These are phyloP conservation scores for Tilletiaria anomala DNA, from an alignment of 1,284 basidiomycete species.

Conservation along the genomic window DNA sequence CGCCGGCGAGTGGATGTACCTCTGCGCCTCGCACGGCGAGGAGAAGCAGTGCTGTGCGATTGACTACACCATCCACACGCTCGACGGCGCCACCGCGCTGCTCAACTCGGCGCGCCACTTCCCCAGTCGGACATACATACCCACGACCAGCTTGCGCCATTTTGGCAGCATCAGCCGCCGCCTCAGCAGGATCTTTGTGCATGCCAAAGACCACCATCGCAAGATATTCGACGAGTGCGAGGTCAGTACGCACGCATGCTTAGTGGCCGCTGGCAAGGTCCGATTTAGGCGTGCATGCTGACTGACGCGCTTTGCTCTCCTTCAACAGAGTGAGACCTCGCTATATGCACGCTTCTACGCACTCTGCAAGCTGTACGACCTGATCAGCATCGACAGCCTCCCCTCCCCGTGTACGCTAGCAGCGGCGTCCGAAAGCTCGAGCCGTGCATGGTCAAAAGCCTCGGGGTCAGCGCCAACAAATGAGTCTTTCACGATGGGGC, in stretches of 20 bases:
- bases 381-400: constrained; percentile 48
- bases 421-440: neutral
- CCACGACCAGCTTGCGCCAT: constrained; percentile 63
- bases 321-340: constrained; percentile 58
- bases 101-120: constrained; percentile 81
- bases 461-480: too few species aligned
- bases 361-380: constrained; percentile 62
- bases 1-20: constrained; percentile 86
- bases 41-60: constrained; percentile 65
- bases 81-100: constrained; percentile 83
- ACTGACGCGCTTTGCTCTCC: constrained; percentile 30
- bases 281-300: neutral
- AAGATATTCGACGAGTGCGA: constrained; percentile 80
- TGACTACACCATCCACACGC: constrained; percentile 87
- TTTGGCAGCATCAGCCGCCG: constrained; percentile 74
- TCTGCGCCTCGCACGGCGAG: constrained; percentile 70
- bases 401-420: neutral
- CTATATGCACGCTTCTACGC: constrained; percentile 80
- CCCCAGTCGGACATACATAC: constrained; percentile 46
- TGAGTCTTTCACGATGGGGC: too few species aligned
- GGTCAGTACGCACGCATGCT: constrained; percentile 27
- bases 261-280: neutral
- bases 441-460: too few species aligned
- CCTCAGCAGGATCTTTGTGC: constrained; percentile 83
- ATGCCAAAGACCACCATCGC: constrained; percentile 63